A percentile compares a stretch with the other conserved stretches of the same genome.
These are phyloP conservation scores for Schizochytrium sp. DNA, from an alignment of 108 stramenopile genomes.

Conservation along the genomic window DNA sequence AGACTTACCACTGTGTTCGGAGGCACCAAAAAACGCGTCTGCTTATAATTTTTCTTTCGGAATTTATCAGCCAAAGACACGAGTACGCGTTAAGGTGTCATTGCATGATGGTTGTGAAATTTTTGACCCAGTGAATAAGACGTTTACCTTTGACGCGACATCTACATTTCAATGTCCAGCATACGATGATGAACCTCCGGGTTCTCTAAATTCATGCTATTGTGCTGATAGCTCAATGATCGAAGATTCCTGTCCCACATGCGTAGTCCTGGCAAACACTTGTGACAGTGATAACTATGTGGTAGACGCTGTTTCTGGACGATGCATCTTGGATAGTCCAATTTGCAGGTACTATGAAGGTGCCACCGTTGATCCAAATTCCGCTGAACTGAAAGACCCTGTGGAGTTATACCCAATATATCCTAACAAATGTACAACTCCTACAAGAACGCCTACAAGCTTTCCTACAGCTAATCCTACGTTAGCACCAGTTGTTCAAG, in stretches of 20 bases:
- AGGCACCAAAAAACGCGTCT: too few species aligned
- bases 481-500: neutral
- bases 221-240: constrained; percentile 3
- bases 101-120: neutral
- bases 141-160: neutral
- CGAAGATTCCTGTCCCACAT: constrained; percentile 50
- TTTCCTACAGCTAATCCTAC: neutral
- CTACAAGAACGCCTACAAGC: neutral
- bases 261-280: neutral
- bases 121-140: neutral
- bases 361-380: neutral
- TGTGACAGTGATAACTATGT: constrained; percentile 6
- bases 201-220: constrained; percentile 10
- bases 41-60: neutral
- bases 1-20: neutral
- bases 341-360: neutral
- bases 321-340: neutral
- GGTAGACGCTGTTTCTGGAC: neutral
- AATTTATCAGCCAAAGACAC: neutral
- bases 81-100: neutral
- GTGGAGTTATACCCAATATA: too few species aligned
- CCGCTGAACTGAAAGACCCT: too few species aligned
- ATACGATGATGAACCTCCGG: constrained; percentile 6
- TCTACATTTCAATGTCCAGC: neutral
- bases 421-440: too few species aligned